These are phyloP conservation scores for Trichoderma virens DNA, from an alignment of 495 filamentous ascomycete genomes.

Conservation along the genomic window DNA sequence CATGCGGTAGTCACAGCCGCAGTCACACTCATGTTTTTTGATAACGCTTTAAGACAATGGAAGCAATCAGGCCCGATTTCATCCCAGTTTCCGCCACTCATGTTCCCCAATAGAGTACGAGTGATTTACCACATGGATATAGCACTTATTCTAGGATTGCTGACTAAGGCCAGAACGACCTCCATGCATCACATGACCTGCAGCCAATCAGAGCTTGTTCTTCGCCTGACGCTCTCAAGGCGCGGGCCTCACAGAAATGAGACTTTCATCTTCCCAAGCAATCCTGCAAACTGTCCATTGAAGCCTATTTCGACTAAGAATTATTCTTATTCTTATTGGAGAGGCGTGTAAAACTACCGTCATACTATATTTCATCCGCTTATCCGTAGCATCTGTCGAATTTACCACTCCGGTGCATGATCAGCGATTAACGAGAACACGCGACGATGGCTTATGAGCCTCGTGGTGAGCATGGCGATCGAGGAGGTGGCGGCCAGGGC, in stretches of 20 bases:
- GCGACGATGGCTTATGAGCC: slow-evolving; percentile 36
- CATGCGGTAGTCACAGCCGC: too few relatives aligned
- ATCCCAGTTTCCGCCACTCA: too few relatives aligned
- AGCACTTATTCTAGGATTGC: not conserved
- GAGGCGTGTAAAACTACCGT: too few relatives aligned
- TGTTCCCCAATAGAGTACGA: too few relatives aligned
- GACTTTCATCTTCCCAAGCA: not conserved
- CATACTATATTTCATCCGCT: too few relatives aligned
- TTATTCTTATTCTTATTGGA: not conserved
- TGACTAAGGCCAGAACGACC: not conserved
- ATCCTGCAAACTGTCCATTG: not conserved
- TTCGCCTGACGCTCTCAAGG: not conserved
- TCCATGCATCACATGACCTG: not conserved
- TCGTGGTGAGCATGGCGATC: slow-evolving; percentile 27
- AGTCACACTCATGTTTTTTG: too few relatives aligned
- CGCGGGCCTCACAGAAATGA: not conserved
- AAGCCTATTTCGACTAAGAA: slow-evolving; percentile 10
- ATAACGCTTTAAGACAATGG: too few relatives aligned
- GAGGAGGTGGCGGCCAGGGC: slow-evolving; percentile 22
- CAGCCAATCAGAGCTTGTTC: not conserved
- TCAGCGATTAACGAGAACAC: not conserved
- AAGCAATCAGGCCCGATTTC: too few relatives aligned
- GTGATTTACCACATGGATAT: too few relatives aligned
- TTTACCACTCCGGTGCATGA: not conserved
- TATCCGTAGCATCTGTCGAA: not conserved